These are phyloP conservation scores for Xylaria curta DNA, from an alignment of 495 filamentous ascomycete species.

Conservation along the genomic window DNA sequence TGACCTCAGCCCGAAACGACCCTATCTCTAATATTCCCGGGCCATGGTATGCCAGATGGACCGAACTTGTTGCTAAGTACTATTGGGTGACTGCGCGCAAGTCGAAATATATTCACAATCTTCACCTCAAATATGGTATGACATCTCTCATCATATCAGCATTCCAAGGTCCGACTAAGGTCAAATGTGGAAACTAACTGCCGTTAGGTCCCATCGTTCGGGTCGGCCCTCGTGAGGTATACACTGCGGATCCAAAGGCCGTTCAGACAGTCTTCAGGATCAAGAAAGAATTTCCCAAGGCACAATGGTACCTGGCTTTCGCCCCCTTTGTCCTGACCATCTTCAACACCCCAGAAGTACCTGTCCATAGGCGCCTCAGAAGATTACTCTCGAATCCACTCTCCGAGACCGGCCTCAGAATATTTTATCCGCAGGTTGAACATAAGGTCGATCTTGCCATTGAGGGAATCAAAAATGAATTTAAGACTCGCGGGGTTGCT, in stretches of 20 bases:
- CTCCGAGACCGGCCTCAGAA: constrained; percentile 52
- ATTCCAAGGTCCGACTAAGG: not conserved
- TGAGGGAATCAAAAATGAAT: constrained; percentile 44
- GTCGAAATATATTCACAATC: constrained; percentile 27
- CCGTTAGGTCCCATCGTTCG: constrained; percentile 55
- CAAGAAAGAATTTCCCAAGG: constrained; percentile 34
- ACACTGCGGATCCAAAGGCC: constrained; percentile 44
- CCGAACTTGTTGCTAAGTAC: constrained; percentile 24
- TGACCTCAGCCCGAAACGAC: not conserved
- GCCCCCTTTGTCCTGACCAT: constrained; percentile 28
- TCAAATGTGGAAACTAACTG: not conserved
- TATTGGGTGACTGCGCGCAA: constrained; percentile 22
- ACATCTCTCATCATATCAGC: not conserved
- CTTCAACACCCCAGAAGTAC: constrained; percentile 43
- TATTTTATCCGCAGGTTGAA: constrained; percentile 46
- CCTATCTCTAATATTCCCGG: constrained; percentile 16
- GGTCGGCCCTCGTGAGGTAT: constrained; percentile 61
- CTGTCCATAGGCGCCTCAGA: constrained; percentile 46
- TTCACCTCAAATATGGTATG: constrained; percentile 47
- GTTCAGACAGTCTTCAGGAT: constrained; percentile 30
- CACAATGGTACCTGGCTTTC: constrained; percentile 31
- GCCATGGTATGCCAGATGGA: constrained; percentile 34
- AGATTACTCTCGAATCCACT: constrained; percentile 53
- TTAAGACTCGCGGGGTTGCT: constrained; percentile 34
- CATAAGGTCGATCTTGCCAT: constrained; percentile 51